Conservation (phyloP, 169 alveolate species). For the Eimeria zaria region DNA sequence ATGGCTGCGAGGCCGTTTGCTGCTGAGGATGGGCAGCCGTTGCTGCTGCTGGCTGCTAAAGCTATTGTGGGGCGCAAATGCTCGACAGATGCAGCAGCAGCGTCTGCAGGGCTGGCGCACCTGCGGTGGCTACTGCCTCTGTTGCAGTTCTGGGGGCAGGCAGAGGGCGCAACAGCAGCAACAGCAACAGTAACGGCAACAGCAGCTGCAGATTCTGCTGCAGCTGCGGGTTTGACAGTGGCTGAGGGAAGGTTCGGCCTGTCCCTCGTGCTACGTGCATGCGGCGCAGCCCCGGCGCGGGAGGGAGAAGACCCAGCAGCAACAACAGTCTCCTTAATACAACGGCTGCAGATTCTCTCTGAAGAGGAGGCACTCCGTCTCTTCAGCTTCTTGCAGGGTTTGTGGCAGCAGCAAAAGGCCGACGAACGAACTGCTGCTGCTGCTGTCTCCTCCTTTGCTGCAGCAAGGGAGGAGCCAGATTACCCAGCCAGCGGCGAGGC, state of each 20-base stretch:
- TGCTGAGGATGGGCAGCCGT: background rate
- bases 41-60: constrained; percentile 66
- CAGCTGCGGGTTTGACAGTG: background rate
- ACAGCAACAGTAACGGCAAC: background rate
- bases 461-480: background rate
- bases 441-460: background rate
- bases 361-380: background rate
- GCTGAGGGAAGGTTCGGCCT: background rate
- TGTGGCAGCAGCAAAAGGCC: constrained; percentile 13
- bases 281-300: constrained; percentile 29
- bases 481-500: background rate
- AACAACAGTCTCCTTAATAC: background rate
- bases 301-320: background rate
- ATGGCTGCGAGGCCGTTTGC: constrained; percentile 33
- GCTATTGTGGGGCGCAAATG: background rate
- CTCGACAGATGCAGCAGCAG: background rate
- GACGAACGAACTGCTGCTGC: background rate
- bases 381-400: background rate
- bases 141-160: constrained; percentile 31
- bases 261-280: constrained; percentile 22
- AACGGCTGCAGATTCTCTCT: constrained; percentile 35
- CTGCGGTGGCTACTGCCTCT: constrained; percentile 61
- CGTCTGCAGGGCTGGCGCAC: background rate
- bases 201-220: background rate
- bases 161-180: background rate